Conservation (phyloP, 192 early-diverging fungal species). For the Cladochytrium replicatum region DNA sequence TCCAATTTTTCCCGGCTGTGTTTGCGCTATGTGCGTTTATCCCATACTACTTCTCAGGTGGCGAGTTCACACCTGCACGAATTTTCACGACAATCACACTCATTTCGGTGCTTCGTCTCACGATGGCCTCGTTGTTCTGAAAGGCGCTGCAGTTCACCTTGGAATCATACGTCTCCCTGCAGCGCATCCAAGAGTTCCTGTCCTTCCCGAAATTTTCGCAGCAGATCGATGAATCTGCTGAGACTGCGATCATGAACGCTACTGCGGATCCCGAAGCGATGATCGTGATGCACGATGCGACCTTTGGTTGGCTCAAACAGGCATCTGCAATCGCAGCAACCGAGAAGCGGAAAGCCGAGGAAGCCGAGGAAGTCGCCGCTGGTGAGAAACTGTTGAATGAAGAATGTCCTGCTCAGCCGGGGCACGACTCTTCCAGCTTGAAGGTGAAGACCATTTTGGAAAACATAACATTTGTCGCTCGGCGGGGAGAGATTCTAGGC, state of each 20-base stretch:
- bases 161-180: too few relatives aligned
- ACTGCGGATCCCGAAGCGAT: slow-evolving; percentile 3
- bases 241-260: neutral
- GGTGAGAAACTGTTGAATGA: neutral
- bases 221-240: neutral
- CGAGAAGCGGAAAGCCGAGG: neutral
- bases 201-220: slow-evolving; percentile 20
- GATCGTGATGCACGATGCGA: slow-evolving; percentile 20
- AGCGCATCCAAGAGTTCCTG: too few relatives aligned
- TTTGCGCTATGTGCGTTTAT: neutral
- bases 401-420: neutral
- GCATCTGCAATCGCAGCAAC: neutral
- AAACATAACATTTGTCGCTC: slow-evolving; percentile 19
- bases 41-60: neutral
- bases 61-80: neutral
- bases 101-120: too few relatives aligned
- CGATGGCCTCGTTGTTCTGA: too few relatives aligned
- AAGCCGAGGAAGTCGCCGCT: neutral
- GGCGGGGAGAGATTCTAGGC: slow-evolving; percentile 22
- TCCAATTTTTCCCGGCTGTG: neutral
- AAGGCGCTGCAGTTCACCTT: too few relatives aligned
- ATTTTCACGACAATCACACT: too few relatives aligned
- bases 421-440: too few relatives aligned
- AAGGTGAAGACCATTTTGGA: slow-evolving; percentile 14
- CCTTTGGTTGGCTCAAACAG: slow-evolving; percentile 18